Conservation (phyloP, 2,329 filamentous ascomycete genomes). For the Colletotrichum orchidophilum region DNA sequence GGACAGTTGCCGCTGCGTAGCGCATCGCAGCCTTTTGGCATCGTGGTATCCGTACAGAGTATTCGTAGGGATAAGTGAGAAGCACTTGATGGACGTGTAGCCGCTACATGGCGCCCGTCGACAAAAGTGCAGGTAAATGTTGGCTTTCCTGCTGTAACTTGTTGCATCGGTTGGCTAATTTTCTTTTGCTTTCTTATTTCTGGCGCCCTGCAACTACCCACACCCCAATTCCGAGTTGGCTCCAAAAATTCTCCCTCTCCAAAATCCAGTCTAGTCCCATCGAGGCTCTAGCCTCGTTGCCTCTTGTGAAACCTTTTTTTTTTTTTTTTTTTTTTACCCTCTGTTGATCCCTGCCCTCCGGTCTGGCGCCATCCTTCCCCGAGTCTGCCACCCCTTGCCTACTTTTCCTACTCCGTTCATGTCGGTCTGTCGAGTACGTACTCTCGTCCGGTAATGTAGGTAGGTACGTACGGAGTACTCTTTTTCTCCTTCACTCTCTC, state of each 20-base stretch:
- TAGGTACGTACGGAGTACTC: no score
- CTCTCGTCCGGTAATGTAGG: not conserved
- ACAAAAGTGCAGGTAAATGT: slow-evolving; percentile 2
- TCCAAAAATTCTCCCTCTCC: slow-evolving; percentile 17
- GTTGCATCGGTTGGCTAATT: slow-evolving; percentile 3
- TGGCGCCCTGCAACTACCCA: slow-evolving; percentile 28
- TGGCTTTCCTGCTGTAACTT: slow-evolving; percentile 16
- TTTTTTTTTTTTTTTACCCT: not conserved
- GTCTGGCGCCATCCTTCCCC: slow-evolving; percentile 33
- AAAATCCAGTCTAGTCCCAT: slow-evolving; percentile 19
- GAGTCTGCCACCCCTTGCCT: slow-evolving; percentile 31
- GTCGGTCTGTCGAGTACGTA: slow-evolving; percentile 31
- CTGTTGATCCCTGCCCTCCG: slow-evolving; percentile 26
- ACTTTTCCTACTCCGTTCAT: slow-evolving; percentile 21
- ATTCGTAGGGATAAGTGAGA: not conserved
- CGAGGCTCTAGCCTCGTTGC: slow-evolving; percentile 32
- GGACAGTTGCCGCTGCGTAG: not conserved
- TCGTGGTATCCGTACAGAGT: not conserved
- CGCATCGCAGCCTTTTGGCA: not conserved
- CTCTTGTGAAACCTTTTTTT: slow-evolving; percentile 34
- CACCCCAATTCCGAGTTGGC: slow-evolving; percentile 10
- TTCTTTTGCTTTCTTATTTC: not conserved
- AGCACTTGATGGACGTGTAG: slow-evolving; percentile 21
- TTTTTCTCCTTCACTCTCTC: not conserved
- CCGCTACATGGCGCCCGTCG: slow-evolving; percentile 18